Base-by-base conservation (phyloP, 2,329 filamentous ascomycete genomes). In the Fonsecaea multimorphosa region DNA sequence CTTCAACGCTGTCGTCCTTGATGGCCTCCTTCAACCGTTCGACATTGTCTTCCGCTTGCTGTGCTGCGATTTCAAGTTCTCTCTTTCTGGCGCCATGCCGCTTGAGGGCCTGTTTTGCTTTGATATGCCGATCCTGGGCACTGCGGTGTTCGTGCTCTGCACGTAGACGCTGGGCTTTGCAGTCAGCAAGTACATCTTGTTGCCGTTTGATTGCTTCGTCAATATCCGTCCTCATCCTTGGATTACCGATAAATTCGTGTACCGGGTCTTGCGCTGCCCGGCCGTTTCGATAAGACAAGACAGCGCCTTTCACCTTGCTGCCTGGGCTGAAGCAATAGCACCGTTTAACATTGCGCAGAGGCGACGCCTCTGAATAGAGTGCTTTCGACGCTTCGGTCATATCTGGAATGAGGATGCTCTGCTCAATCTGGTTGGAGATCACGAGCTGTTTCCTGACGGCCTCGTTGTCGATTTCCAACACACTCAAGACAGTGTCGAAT, bases 401-500 rank as follows among this genome's bases (percentile, higher is more conserved):
- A 32, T 89, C 82, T 62, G 88, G 82, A 61, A 97, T 87, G 0
- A 99, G 82, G 5, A 97, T 86, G 7, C 89, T 87, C 76, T 97
- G 93, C 68, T 99, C 95, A 59, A 97, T 92, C 6, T 81, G 79
- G 71, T 92, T 85, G 68, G 89, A 89, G 75, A 98, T 95, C 73
- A 99, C 89, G 54, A 98, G 81, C 65, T 93, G 89, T 67, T 92
- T 90, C 57, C 88, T 88, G 22, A 97, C 89, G 51, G 91, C 79
- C 22, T 91, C 86, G 70, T 94, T 87, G 67, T 95, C 91, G 68
- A 98, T 91, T 77, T 85, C 89, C 59, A 99, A 82, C 1, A 91
- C 87, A 58, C 91, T 86, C 53, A 97, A 80, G 68, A 94, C 89
- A 0, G 95, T 99, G 70, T 92, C 86, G 63, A 91, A 91, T 2